Percentiles rank a stretch among this genome's conserved stretches.
Evolutionary conservation across 2,329 filamentous ascomycete species (phyloP).

Genomic region (Basipetospora chlamydospora): DNA sequence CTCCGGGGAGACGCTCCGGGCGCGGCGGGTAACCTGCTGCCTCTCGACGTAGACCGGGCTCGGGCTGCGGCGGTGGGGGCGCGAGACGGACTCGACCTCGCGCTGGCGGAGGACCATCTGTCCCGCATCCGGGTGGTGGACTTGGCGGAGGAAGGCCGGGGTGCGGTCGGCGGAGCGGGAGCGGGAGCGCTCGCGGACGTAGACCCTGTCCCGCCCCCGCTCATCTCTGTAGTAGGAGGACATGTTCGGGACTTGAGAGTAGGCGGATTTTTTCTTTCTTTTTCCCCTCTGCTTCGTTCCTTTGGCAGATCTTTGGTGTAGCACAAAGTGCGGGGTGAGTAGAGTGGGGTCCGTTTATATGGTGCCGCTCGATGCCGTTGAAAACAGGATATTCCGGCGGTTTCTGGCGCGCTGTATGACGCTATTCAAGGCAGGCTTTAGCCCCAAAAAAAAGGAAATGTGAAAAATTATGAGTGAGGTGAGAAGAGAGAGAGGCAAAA

Average conservation of each 20-base stretch:
- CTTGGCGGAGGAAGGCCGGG: conserved; percentile 35
- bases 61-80: conserved; percentile 29
- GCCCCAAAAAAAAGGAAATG: too few species aligned
- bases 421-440: too few species aligned
- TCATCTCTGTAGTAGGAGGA: conserved; percentile 3
- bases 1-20: conserved; percentile 28
- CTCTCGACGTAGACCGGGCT: conserved; percentile 22
- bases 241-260: not conserved
- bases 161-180: conserved; percentile 3
- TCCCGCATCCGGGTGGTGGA: conserved; percentile 30
- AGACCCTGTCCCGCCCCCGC: not conserved
- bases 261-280: too few species aligned
- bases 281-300: not conserved
- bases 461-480: too few species aligned
- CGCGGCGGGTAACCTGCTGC: conserved; percentile 17
- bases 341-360: too few species aligned
- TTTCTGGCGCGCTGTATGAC: too few species aligned
- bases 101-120: conserved; percentile 39
- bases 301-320: not conserved
- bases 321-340: not conserved
- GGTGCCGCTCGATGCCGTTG: too few species aligned
- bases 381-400: too few species aligned
- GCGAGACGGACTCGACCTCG: conserved; percentile 35
- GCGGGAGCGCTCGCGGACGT: conserved; percentile 1
- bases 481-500: too few species aligned